Conservation (phyloP, 306 rosid genomes). For the Vicia sativa region DNA sequence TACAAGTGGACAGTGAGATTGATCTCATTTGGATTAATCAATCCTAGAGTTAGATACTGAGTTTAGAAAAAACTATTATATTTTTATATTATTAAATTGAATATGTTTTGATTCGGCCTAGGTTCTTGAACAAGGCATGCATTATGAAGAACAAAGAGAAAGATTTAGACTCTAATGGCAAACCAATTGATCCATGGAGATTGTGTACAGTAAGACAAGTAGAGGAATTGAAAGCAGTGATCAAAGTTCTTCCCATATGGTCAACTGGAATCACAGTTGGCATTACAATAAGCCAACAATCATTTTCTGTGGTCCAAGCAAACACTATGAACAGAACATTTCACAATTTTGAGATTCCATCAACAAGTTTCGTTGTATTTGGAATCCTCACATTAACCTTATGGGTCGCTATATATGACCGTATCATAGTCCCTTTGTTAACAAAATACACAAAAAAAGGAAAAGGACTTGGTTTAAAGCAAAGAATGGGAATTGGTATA, state of each 20-base stretch:
- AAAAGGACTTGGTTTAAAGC: constrained; percentile 46
- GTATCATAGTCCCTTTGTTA: constrained; percentile 50
- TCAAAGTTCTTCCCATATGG: constrained; percentile 81
- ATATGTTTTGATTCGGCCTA: constrained; percentile 34
- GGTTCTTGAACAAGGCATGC: constrained; percentile 89
- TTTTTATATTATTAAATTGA: constrained; percentile 14
- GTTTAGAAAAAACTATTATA: neutral
- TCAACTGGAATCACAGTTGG: constrained; percentile 58
- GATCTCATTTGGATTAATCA: too few species aligned
- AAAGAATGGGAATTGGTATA: constrained; percentile 65
- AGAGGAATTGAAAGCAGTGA: constrained; percentile 71
- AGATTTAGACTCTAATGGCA: constrained; percentile 55
- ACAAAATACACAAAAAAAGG: constrained; percentile 44
- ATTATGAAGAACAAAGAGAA: constrained; percentile 48
- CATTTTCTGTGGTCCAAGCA: constrained; percentile 64
- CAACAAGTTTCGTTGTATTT: constrained; percentile 57
- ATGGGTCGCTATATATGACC: constrained; percentile 66
- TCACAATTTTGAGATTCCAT: constrained; percentile 47
- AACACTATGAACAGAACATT: constrained; percentile 57
- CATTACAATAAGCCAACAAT: constrained; percentile 41
- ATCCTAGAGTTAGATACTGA: too few species aligned
- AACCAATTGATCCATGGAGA: constrained; percentile 61
- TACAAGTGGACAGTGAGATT: too few species aligned
- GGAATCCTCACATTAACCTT: constrained; percentile 53
- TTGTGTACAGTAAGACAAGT: constrained; percentile 75